Evolutionary conservation across 768 basidiomycete species (phyloP).

Genomic region (Suillus weaverae): DNA sequence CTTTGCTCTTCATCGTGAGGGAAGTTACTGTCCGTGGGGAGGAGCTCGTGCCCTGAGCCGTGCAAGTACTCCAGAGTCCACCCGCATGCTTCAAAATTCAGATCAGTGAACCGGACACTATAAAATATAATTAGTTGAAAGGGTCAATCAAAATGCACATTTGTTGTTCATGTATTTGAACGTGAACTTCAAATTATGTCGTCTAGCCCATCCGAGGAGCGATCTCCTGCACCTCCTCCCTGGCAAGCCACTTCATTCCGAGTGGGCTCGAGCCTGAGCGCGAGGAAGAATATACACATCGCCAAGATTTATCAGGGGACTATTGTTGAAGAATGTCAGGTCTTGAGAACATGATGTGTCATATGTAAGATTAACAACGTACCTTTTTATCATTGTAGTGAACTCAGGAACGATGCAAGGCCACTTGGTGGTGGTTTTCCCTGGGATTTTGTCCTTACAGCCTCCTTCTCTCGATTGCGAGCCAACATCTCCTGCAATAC

Average conservation of each 20-base stretch:
- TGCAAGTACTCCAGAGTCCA: not conserved
- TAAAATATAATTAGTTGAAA: not conserved
- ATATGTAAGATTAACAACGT: not conserved
- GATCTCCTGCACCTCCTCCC: constrained; percentile 54
- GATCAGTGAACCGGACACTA: not conserved
- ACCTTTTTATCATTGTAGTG: constrained; percentile 26
- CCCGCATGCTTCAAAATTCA: not conserved
- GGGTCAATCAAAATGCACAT: not conserved
- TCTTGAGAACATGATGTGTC: not conserved
- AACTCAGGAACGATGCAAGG: constrained; percentile 56
- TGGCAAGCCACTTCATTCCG: constrained; percentile 55
- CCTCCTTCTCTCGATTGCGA: constrained; percentile 52
- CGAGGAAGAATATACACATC: not conserved
- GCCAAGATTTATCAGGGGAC: not conserved
- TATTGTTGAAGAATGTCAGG: not conserved
- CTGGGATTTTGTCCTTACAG: constrained; percentile 22
- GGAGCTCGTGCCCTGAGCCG: not conserved
- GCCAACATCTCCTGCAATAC: constrained; percentile 64
- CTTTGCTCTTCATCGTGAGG: not conserved
- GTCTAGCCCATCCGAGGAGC: not conserved
- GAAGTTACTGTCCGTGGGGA: no score
- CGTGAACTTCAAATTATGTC: not conserved
- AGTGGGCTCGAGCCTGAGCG: not conserved
- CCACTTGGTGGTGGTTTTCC: constrained; percentile 32
- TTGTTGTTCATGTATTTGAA: not conserved